These are phyloP conservation scores for Apostasia shenzhenica DNA, from an alignment of 106 monocot genomes.

Conservation along the genomic window DNA sequence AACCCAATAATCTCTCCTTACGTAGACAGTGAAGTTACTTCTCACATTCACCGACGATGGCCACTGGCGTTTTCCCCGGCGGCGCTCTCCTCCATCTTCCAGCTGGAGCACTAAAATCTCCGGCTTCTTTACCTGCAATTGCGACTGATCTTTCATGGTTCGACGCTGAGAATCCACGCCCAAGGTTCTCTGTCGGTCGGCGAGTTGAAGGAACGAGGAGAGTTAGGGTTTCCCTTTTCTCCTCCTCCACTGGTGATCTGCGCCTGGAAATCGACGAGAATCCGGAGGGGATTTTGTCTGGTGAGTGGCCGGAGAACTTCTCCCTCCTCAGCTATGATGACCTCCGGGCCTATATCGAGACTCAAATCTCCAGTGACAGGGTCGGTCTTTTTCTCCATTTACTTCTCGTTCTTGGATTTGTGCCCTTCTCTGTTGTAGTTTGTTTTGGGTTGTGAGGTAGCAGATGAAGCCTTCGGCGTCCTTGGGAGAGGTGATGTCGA, in stretches of 20 bases:
- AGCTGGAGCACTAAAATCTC: background rate
- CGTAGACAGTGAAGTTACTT: background rate
- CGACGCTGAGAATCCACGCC: background rate
- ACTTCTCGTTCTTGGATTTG: background rate
- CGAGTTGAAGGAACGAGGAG: background rate
- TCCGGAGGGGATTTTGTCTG: slow-evolving; percentile 78
- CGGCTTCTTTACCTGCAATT: background rate
- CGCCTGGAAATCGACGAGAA: slow-evolving; percentile 62
- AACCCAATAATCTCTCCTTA: too few relatives aligned
- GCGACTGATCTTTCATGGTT: too few relatives aligned
- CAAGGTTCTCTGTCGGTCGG: background rate
- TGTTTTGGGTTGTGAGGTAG: background rate
- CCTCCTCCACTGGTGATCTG: slow-evolving; percentile 2
- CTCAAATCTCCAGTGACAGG: slow-evolving; percentile 46
- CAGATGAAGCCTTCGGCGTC: slow-evolving; percentile 39
- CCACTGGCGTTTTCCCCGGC: background rate
- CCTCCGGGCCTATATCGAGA: slow-evolving; percentile 60
- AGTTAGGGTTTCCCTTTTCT: background rate
- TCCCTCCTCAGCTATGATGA: slow-evolving; percentile 80
- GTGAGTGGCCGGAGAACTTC: slow-evolving; percentile 84
- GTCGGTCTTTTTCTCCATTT: slow-evolving; percentile 4
- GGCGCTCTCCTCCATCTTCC: background rate
- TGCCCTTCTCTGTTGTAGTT: background rate
- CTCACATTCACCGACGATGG: background rate
- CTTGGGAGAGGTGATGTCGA: slow-evolving; percentile 71